These are phyloP conservation scores for Pseudoscleropodium purum DNA, from an alignment of 225 moss, liverwort and hornwort species.

Conservation along the genomic window DNA sequence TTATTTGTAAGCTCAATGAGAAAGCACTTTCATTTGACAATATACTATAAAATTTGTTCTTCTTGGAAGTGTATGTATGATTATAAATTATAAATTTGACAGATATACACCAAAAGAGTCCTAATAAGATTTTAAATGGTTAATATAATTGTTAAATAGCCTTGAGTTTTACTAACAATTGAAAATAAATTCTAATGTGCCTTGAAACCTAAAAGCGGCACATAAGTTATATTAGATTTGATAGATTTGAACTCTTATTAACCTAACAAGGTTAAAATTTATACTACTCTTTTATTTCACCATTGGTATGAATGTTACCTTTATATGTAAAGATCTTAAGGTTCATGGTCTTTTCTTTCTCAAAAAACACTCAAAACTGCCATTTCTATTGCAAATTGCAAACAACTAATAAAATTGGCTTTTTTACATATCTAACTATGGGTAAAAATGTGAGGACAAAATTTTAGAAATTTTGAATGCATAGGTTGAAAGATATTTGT, in stretches of 20 bases:
- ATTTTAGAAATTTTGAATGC: too few species aligned
- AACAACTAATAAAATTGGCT: too few species aligned
- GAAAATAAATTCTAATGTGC: background rate
- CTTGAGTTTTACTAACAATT: accelerated
- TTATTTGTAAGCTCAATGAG: background rate
- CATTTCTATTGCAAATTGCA: too few species aligned
- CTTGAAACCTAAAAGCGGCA: background rate
- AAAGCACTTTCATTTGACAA: too few species aligned
- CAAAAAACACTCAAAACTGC: too few species aligned
- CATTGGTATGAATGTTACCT: background rate
- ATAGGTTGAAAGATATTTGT: too few species aligned
- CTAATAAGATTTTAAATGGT: too few species aligned
- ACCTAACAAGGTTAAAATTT: background rate
- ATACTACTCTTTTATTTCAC: background rate
- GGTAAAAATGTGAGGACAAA: too few species aligned
- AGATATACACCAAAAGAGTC: too few species aligned
- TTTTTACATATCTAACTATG: too few species aligned
- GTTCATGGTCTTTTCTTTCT: too few species aligned
- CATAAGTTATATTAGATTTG: background rate
- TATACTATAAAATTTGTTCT: background rate
- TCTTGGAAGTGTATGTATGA: background rate
- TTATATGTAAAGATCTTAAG: too few species aligned
- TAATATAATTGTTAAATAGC: background rate
- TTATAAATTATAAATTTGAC: background rate
- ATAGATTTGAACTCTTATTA: accelerated